Evolutionary conservation across 352 stramenopile species (phyloP).

Genomic region (Globisporangium parvum): DNA sequence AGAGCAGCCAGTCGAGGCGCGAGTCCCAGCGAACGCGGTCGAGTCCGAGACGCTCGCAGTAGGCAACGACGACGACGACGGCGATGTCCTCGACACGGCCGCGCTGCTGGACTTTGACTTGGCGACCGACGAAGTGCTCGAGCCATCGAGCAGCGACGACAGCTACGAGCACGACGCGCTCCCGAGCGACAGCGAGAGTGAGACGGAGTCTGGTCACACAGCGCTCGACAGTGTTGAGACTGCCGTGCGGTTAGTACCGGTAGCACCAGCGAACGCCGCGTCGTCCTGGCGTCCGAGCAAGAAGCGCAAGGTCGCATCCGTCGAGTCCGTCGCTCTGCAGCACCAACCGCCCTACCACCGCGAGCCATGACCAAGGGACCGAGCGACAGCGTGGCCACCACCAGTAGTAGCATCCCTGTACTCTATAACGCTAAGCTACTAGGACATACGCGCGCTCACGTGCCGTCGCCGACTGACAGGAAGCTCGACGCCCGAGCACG

Average conservation of each 20-base stretch:
- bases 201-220: background rate
- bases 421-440: too few relatives aligned
- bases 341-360: background rate
- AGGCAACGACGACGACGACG: too few relatives aligned
- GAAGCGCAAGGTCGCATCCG: slow-evolving; percentile 36
- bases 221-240: background rate
- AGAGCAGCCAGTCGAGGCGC: too few relatives aligned
- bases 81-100: background rate
- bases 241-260: too few relatives aligned
- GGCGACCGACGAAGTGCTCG: slow-evolving; percentile 14
- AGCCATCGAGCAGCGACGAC: slow-evolving; percentile 28
- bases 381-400: background rate
- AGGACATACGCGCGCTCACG: too few relatives aligned
- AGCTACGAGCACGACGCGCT: slow-evolving; percentile 75
- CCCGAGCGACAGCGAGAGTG: slow-evolving; percentile 18
- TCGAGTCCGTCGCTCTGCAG: slow-evolving; percentile 3
- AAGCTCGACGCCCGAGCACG: slow-evolving; percentile 7
- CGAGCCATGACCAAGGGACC: too few relatives aligned
- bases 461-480: slow-evolving; percentile 6
- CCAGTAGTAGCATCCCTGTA: background rate
- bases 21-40: too few relatives aligned
- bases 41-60: too few relatives aligned
- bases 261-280: background rate
- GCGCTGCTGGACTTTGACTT: slow-evolving; percentile 6
- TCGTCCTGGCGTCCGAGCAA: slow-evolving; percentile 29